These are phyloP conservation scores for Pleurotus citrinopileatus DNA, from an alignment of 768 basidiomycete genomes.

Conservation along the genomic window DNA sequence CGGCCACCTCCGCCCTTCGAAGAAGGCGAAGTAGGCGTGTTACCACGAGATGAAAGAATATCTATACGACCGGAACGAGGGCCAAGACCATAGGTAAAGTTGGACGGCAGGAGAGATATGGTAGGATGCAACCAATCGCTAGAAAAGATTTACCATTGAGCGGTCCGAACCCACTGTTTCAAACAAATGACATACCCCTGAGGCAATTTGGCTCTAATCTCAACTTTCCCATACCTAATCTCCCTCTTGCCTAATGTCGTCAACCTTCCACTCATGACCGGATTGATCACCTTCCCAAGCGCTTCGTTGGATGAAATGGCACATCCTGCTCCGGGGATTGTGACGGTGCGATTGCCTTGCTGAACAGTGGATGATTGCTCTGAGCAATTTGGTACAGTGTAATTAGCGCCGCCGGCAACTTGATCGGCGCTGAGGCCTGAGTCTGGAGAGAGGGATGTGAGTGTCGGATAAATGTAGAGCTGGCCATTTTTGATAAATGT, in stretches of 20 bases:
- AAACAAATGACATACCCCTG: constrained; percentile 40
- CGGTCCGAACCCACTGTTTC: constrained; percentile 29
- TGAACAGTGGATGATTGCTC: constrained; percentile 33
- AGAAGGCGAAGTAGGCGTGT: neutral
- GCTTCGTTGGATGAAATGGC: constrained; percentile 36
- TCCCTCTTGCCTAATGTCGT: constrained; percentile 59
- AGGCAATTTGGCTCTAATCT: constrained; percentile 62
- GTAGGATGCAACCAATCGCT: constrained; percentile 76
- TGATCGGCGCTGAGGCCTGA: constrained; percentile 52
- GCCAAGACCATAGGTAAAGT: constrained; percentile 62
- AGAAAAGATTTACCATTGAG: constrained; percentile 20
- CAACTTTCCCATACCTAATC: constrained; percentile 59
- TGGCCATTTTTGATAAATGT: constrained; percentile 63
- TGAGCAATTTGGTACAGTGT: constrained; percentile 30
- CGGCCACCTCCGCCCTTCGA: neutral
- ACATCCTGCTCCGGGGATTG: constrained; percentile 28
- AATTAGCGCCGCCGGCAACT: constrained; percentile 34
- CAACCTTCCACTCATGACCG: constrained; percentile 74
- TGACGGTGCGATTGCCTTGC: constrained; percentile 24
- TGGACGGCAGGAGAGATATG: constrained; percentile 70
- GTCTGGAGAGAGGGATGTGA: constrained; percentile 51
- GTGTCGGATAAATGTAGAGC: constrained; percentile 80
- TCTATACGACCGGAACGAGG: constrained; percentile 41
- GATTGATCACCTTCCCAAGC: constrained; percentile 56
- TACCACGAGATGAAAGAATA: constrained; percentile 1